Evolutionary conservation across 2,329 filamentous ascomycete species (phyloP).

Genomic region (Cercospora sojina): DNA sequence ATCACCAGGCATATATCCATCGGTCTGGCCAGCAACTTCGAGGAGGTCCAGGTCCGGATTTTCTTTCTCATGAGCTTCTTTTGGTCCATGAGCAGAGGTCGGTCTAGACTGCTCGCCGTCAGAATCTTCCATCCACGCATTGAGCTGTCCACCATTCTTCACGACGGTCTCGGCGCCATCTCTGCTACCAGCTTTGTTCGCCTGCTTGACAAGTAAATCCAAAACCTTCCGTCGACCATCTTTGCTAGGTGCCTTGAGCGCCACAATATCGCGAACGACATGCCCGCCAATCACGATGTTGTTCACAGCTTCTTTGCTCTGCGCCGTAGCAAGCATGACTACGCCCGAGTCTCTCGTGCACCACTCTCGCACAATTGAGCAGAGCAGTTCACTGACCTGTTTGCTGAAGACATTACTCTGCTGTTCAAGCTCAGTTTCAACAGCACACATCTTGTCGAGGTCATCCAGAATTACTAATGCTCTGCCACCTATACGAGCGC

Average conservation of each 20-base stretch:
- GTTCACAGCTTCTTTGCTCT: conserved; percentile 89
- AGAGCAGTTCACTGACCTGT: conserved; percentile 86
- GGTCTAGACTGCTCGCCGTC: conserved; percentile 51
- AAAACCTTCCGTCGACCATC: conserved; percentile 81
- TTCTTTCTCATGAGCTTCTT: conserved; percentile 49
- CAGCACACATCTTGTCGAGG: conserved; percentile 86
- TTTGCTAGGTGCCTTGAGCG: conserved; percentile 88
- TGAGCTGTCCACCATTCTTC: conserved; percentile 25
- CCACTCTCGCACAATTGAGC: conserved; percentile 78
- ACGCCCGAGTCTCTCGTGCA: conserved; percentile 77
- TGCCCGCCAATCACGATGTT: conserved; percentile 88
- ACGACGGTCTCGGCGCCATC: conserved; percentile 16
- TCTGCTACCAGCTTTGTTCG: conserved; percentile 19
- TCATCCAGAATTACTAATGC: conserved; percentile 88
- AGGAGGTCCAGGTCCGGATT: conserved; percentile 81
- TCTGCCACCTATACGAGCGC: conserved; percentile 78
- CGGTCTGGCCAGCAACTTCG: conserved; percentile 88
- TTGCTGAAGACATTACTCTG: conserved; percentile 91
- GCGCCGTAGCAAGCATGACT: conserved; percentile 84
- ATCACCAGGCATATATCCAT: conserved; percentile 98
- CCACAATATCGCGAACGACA: conserved; percentile 86
- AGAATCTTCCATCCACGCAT: conserved; percentile 70
- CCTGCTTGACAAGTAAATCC: conserved; percentile 66
- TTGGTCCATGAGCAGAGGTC: conserved; percentile 48
- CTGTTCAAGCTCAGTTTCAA: conserved; percentile 90